Percentiles rank a stretch among this genome's conserved stretches.
These are phyloP conservation scores for Geosmithia putterillii DNA, from an alignment of 2,329 filamentous ascomycete species.

Conservation along the genomic window DNA sequence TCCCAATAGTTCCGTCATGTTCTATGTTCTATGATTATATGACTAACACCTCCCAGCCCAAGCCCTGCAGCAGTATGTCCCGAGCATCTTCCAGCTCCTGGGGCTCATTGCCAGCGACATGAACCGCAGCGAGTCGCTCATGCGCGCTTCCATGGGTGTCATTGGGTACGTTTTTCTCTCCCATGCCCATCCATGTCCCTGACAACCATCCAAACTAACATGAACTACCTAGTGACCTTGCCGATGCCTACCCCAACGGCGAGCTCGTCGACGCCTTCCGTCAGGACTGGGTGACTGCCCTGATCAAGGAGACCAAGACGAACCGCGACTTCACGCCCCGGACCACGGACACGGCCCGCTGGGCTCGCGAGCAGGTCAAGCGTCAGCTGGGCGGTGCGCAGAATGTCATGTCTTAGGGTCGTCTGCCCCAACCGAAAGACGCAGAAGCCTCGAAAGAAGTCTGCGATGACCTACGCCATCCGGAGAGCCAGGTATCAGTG, in stretches of 20 bases:
- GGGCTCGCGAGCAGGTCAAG: constrained; percentile 96
- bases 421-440: not conserved
- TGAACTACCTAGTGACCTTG: constrained; percentile 57
- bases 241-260: constrained; percentile 85
- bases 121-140: constrained; percentile 82
- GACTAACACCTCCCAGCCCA: constrained; percentile 34
- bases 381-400: constrained; percentile 55
- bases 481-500: not conserved
- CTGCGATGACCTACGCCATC: not conserved
- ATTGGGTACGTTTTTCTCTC: constrained; percentile 59
- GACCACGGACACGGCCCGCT: constrained; percentile 89
- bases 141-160: constrained; percentile 93
- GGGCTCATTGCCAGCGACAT: constrained; percentile 67
- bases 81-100: constrained; percentile 78
- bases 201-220: constrained; percentile 19
- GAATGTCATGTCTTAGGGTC: constrained; percentile 39
- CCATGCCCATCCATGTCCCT: constrained; percentile 19
- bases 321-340: constrained; percentile 78
- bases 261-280: constrained; percentile 78
- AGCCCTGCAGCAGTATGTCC: constrained; percentile 64
- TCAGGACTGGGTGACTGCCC: constrained; percentile 74
- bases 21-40: not conserved
- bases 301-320: constrained; percentile 85
- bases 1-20: too few relatives aligned
- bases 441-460: not conserved